Conservation (phyloP, 106 monocot species). For the Dactylorhiza incarnata region DNA sequence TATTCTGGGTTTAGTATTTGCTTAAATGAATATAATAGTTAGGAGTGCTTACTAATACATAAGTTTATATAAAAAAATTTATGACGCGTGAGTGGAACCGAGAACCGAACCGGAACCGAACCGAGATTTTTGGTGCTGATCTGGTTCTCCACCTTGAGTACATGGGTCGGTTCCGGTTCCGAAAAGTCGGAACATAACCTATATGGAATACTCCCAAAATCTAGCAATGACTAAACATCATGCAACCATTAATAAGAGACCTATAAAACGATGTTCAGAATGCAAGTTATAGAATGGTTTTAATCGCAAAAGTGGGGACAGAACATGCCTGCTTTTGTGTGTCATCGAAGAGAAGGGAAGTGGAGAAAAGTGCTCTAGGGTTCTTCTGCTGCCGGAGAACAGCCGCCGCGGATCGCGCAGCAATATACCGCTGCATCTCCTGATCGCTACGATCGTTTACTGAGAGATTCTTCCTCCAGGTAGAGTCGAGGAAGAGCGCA, state of each 20-base stretch:
- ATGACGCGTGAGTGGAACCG: too few relatives aligned
- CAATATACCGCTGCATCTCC: constrained; percentile 5
- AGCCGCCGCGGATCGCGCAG: not conserved
- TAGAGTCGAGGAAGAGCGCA: too few relatives aligned
- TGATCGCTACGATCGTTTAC: not conserved
- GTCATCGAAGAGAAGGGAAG: constrained; percentile 61
- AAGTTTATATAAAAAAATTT: too few relatives aligned
- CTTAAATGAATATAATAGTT: too few relatives aligned
- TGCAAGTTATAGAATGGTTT: not conserved
- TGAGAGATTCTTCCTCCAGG: not conserved
- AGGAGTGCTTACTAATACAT: too few relatives aligned
- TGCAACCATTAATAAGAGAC: not conserved
- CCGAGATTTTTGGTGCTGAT: too few relatives aligned
- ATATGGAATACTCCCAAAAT: not conserved
- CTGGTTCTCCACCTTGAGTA: too few relatives aligned
- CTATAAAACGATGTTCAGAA: not conserved
- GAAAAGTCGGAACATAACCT: too few relatives aligned
- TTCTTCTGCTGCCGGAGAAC: not conserved
- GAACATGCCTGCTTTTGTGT: constrained; percentile 41
- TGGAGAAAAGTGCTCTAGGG: constrained; percentile 30
- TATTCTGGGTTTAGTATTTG: too few relatives aligned
- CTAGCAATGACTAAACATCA: not conserved
- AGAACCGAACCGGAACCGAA: too few relatives aligned
- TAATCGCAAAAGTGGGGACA: not conserved
- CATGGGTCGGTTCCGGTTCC: not conserved